Base-by-base conservation (phyloP, 1,139 yeast genomes). In the Candida sanyaensis region DNA sequence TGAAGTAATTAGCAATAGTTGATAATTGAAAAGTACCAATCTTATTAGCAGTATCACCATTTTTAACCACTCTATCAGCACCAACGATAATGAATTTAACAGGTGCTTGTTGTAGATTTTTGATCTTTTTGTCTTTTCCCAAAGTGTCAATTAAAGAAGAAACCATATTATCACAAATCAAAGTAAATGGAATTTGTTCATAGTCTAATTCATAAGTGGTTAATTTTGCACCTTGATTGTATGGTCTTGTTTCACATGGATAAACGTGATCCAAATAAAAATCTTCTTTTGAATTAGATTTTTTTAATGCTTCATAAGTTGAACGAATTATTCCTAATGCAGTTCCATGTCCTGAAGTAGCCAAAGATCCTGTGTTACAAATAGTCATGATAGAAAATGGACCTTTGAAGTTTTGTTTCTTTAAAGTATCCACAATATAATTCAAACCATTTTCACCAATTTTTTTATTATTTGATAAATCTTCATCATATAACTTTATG, bases 331-430 rank as follows among this genome's bases (percentile, higher is more conserved):
- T 88, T 13, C 98, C 98, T 40, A 93, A 75, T 0, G 98, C 98
- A 6, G 99, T 93, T 23, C 99, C 99, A 62, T 91, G 93, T 1
- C 98, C 98, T 3, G 98, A 90, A 2, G 98, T 93, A 1, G 99
- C 99, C 53, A 93, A 73, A 0, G 98, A 89, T 0, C 96, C 95
- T 1, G 93, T 87, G 63, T 87, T 87, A 61, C 93, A 86, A 49
- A 92, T 88, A 1, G 98, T 93, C 62, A 92, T 68, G 4, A 90
- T 92, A 1, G 96, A 81, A 61, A 91, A 85, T 0, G 86, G 83
- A 6, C 88, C 91, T 29, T 65, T 64, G 57, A 81, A 86, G 2
- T 71, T 69, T 52, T 84, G 84, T 2, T 63, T 53, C 24, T 63
- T 60, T 53, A 86, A 71, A 2, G 69, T 61, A 2, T 78, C 64